A percentile compares a stretch with the other conserved stretches of the same genome.
These are phyloP conservation scores for Citrullus amarus DNA, from an alignment of 306 rosid genomes.

Conservation along the genomic window DNA sequence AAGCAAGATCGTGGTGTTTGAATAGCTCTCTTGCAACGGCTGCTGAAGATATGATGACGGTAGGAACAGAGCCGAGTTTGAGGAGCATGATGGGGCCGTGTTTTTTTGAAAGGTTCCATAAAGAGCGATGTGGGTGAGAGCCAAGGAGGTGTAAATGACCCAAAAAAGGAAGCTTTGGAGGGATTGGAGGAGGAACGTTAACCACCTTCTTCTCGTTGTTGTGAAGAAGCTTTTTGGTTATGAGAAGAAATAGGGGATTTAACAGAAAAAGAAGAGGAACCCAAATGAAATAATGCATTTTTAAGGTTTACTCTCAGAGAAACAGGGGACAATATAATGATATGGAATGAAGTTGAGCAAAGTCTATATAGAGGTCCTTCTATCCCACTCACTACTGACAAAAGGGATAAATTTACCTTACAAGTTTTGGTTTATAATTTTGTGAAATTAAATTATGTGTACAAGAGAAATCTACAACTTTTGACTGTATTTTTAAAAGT, in stretches of 20 bases:
- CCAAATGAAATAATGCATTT: too few species aligned
- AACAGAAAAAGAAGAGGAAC: not conserved
- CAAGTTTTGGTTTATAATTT: too few species aligned
- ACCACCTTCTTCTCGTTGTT: not conserved
- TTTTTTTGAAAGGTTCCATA: slow-evolving; percentile 27
- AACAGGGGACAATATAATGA: too few species aligned
- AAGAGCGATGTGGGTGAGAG: slow-evolving; percentile 13
- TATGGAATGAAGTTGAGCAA: too few species aligned
- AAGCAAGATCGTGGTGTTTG: slow-evolving; percentile 17
- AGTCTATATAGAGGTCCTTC: too few species aligned
- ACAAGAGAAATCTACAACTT: too few species aligned
- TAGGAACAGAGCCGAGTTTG: slow-evolving; percentile 13
- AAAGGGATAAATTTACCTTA: too few species aligned
- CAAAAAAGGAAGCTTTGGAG: slow-evolving; percentile 35
- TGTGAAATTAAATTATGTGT: too few species aligned
- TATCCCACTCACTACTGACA: too few species aligned
- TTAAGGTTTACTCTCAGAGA: too few species aligned
- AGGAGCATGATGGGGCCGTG: slow-evolving; percentile 45
- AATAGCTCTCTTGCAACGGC: slow-evolving; percentile 15
- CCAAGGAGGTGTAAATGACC: slow-evolving; percentile 34
- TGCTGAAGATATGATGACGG: slow-evolving; percentile 8
- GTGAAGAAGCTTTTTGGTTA: not conserved
- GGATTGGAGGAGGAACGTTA: slow-evolving; percentile 28
- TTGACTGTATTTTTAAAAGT: too few species aligned
- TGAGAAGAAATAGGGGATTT: not conserved